A percentile compares a stretch with the other conserved stretches of the same genome.
phyloP scores from a whole-genome alignment of 1,284 basidiomycete genomes.

The Boletellus deceptivus region DNA sequence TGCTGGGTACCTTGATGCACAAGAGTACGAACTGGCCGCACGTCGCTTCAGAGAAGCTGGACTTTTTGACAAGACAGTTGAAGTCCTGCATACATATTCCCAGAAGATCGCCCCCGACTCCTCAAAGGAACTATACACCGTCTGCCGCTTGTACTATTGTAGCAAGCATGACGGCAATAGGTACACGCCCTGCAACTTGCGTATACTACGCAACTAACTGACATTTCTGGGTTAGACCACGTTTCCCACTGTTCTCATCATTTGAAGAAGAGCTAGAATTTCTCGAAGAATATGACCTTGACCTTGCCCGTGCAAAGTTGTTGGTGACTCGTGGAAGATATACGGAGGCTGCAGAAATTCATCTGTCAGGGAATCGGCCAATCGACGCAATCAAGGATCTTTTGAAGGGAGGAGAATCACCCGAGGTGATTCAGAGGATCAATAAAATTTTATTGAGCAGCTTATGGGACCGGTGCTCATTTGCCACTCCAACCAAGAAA shows the following conservation, averaged over 20 bases:
- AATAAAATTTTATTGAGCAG: slow-evolving; percentile 24
- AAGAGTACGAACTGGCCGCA: slow-evolving; percentile 46
- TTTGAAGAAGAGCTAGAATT: slow-evolving; percentile 57
- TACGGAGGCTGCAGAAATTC: slow-evolving; percentile 56
- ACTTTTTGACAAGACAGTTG: slow-evolving; percentile 53
- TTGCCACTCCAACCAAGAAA: slow-evolving; percentile 11
- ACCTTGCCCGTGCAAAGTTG: slow-evolving; percentile 46
- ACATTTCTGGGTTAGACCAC: slow-evolving; percentile 35
- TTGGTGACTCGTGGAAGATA: slow-evolving; percentile 45
- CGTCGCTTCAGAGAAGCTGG: slow-evolving; percentile 48
- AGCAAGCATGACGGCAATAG: slow-evolving; percentile 37
- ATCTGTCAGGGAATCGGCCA: slow-evolving; percentile 49
- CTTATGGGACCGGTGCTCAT: slow-evolving; percentile 28
- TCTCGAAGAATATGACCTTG: slow-evolving; percentile 54
- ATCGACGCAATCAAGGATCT: slow-evolving; percentile 49
- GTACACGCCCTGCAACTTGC: not conserved
- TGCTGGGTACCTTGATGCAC: slow-evolving; percentile 41
- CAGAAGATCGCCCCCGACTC: slow-evolving; percentile 35
- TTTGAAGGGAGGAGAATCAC: slow-evolving; percentile 35
- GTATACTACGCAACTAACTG: not conserved
- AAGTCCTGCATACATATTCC: slow-evolving; percentile 40
- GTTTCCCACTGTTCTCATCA: slow-evolving; percentile 49
- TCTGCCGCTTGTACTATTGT: slow-evolving; percentile 52
- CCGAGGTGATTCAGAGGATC: slow-evolving; percentile 31
- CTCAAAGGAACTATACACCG: slow-evolving; percentile 42